These are phyloP conservation scores for Myxozyma mucilagina DNA, from an alignment of 805 yeast species.

Conservation along the genomic window DNA sequence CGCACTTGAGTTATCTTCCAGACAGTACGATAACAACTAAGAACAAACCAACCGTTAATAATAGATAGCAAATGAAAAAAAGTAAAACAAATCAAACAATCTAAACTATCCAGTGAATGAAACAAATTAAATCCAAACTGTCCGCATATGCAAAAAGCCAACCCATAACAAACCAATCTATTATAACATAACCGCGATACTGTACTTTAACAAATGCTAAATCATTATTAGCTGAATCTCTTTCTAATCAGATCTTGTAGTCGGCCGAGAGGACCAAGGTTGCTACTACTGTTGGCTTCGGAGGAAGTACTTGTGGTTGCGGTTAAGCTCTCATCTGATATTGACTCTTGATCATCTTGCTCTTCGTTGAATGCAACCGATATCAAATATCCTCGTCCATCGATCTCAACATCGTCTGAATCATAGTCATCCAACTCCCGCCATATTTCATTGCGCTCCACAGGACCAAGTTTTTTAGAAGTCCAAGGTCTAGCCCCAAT, in stretches of 20 bases:
- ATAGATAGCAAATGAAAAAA: background rate
- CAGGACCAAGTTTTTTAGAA: slow-evolving; percentile 17
- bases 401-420: slow-evolving; percentile 15
- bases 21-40: background rate
- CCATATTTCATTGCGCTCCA: slow-evolving; percentile 31
- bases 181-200: background rate
- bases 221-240: background rate
- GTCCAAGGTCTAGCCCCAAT: slow-evolving; percentile 25
- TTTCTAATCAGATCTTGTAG: slow-evolving; percentile 17
- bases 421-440: slow-evolving; percentile 29
- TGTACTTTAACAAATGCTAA: background rate
- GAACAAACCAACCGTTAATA: background rate
- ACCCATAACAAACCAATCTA: background rate
- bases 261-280: slow-evolving; percentile 9
- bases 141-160: background rate
- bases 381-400: slow-evolving; percentile 16
- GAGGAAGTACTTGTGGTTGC: slow-evolving; percentile 15
- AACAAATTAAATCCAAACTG: too few relatives aligned
- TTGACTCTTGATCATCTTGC: slow-evolving; percentile 23
- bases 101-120: background rate
- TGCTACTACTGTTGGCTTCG: background rate
- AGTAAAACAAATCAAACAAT: background rate
- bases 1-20: background rate
- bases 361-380: slow-evolving; percentile 20
- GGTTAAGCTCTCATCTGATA: slow-evolving; percentile 28